Evolutionary conservation across 2,329 filamentous ascomycete genomes (phyloP).

Genomic region (Zymoseptoria pseudotritici): DNA sequence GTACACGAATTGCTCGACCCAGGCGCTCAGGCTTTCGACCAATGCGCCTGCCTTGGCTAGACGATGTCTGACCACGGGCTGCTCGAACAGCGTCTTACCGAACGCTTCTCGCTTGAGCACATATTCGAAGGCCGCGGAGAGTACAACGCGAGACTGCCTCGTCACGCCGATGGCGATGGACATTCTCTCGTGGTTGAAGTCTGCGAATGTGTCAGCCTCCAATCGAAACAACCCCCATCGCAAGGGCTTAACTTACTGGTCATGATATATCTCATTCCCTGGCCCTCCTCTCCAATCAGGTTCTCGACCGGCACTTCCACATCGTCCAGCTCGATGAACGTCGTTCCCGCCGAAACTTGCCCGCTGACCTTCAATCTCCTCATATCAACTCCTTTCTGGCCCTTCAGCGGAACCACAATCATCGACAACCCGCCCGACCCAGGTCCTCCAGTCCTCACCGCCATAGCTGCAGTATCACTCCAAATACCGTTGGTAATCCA

Average conservation of each 20-base stretch:
- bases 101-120: conserved; percentile 61
- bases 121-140: conserved; percentile 55
- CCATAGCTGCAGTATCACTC: conserved; percentile 62
- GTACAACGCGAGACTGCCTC: conserved; percentile 54
- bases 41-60: conserved; percentile 62
- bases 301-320: conserved; percentile 65
- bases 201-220: conserved; percentile 33
- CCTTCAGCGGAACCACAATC: conserved; percentile 63
- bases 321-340: conserved; percentile 69
- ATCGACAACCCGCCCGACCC: conserved; percentile 58
- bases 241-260: not conserved
- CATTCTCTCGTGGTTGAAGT: conserved; percentile 73
- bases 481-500: conserved; percentile 72
- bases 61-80: conserved; percentile 66
- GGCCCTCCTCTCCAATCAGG: conserved; percentile 60
- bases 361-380: conserved; percentile 60
- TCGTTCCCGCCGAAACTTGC: conserved; percentile 59
- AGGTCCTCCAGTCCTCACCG: conserved; percentile 62
- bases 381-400: conserved; percentile 59
- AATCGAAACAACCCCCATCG: not conserved
- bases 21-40: conserved; percentile 63
- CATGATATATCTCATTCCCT: conserved; percentile 59
- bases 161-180: conserved; percentile 59
- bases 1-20: conserved; percentile 65
- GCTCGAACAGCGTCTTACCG: conserved; percentile 61